Percentiles rank a stretch among this genome's conserved stretches.
Conservation (phyloP, 164 flowering plant species). For the Euptelea pleiosperma region DNA sequence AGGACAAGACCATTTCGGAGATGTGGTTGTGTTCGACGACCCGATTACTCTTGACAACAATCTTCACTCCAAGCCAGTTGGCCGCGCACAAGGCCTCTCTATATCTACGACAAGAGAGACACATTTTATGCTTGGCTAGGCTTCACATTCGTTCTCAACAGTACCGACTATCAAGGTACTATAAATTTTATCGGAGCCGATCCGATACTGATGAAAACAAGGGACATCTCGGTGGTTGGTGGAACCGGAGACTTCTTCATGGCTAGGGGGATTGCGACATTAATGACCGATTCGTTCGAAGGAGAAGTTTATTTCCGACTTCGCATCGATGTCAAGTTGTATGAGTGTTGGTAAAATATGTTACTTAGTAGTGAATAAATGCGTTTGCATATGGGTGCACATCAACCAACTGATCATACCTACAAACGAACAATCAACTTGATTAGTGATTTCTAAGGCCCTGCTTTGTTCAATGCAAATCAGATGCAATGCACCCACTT, state of each 20-base stretch:
- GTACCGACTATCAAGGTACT: slow-evolving; percentile 51
- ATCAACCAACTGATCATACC: too few species aligned
- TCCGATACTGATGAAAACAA: slow-evolving; percentile 58
- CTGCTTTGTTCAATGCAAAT: too few species aligned
- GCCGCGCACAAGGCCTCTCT: slow-evolving; percentile 79
- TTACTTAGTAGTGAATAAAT: too few species aligned
- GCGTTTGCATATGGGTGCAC: too few species aligned
- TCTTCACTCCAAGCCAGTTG: slow-evolving; percentile 55
- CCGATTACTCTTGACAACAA: slow-evolving; percentile 74
- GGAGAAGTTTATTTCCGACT: slow-evolving; percentile 75
- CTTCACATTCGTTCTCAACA: slow-evolving; percentile 60
- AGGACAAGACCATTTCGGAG: slow-evolving; percentile 55
- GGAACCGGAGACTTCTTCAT: slow-evolving; percentile 91
- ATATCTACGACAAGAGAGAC: slow-evolving; percentile 57
- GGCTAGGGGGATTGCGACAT: slow-evolving; percentile 71
- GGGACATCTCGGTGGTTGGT: slow-evolving; percentile 74
- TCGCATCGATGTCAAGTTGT: slow-evolving; percentile 56
- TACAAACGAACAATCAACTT: too few species aligned
- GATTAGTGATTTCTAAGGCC: too few species aligned
- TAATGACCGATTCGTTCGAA: slow-evolving; percentile 60
- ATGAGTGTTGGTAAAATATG: slow-evolving; percentile 59
- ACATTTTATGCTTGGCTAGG: slow-evolving; percentile 59
- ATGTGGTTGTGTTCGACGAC: slow-evolving; percentile 72
- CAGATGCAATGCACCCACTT: too few species aligned
- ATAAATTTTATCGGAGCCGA: slow-evolving; percentile 71